Evolutionary conservation across 2,329 filamentous ascomycete species (phyloP), one percentile per base, ranked within the genome.

Genomic region (Cytospora mali): DNA sequence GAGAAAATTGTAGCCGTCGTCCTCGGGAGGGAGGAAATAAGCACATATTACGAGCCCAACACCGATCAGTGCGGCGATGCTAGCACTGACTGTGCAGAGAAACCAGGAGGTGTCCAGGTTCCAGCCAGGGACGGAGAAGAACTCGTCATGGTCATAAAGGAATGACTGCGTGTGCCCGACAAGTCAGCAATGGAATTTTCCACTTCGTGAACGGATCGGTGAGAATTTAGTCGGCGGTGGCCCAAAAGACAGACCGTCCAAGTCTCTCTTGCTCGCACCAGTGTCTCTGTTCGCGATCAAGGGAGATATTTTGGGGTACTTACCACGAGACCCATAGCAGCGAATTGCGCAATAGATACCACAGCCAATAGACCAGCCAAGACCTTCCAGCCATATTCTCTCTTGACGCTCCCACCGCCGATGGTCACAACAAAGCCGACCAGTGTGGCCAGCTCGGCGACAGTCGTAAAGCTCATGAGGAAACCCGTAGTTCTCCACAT

Each of bases 401-500:
- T 83, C 77, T 90, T 88, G 70, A 88, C 86, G 74, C 92, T 90
- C 39, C 93, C 92, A 21, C 93, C 93, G 1, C 83, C 78, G 68
- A 97, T 79, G 53, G 96, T 86, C 55, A 96, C 85, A 31, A 88
- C 71, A 75, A 94, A 97, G 21, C 88, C 86, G 29, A 96, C 88
- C n/a, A 96, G 76, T 7, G 88, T 88, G 61, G 90, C 92, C 48
- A 95, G 84, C 75, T 96, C 89, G 46, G 95, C 74, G n/a, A 97
- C 87, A 42, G 92, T 85, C 9, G 90, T 85, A 69, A 97, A 91
- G 58, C 88, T 64, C 79, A 96, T 92, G 67, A 97, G 77, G 76
- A 97, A 98, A 27, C 91, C 93, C 39, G 92, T 88, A 28, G 88
- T 92, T 64, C 91, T 85, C 94, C 94, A 99, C 83, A 96, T 90